phyloP scores from a whole-genome alignment of 2,329 filamentous ascomycete species.

The Nemania abortiva region DNA sequence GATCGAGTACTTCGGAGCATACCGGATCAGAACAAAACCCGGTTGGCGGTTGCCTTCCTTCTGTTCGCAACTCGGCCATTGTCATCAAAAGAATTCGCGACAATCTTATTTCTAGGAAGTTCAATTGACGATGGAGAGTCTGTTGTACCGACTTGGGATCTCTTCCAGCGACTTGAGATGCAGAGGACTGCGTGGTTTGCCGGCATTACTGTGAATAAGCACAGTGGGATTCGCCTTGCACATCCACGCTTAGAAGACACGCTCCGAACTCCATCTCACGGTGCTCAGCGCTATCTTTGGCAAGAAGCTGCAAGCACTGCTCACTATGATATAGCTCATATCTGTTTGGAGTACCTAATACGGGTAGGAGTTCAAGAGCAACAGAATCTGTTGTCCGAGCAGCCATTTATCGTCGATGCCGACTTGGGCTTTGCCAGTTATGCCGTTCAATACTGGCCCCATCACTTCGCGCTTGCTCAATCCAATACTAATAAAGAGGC shows the following conservation, averaged over 20 bases:
- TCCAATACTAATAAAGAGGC: background rate
- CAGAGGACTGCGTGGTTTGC: slow-evolving; percentile 19
- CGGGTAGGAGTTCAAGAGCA: slow-evolving; percentile 6
- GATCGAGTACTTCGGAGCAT: slow-evolving; percentile 20
- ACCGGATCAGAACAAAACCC: slow-evolving; percentile 17
- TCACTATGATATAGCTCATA: slow-evolving; percentile 19
- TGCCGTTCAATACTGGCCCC: slow-evolving; percentile 17
- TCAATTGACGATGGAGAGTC: background rate
- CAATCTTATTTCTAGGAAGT: slow-evolving; percentile 13
- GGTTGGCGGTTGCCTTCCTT: slow-evolving; percentile 6
- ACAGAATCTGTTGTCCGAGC: slow-evolving; percentile 9
- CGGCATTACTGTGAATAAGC: slow-evolving; percentile 17
- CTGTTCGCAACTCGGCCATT: slow-evolving; percentile 19
- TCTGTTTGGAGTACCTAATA: slow-evolving; percentile 9
- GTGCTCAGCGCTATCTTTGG: slow-evolving; percentile 14
- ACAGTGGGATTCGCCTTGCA: slow-evolving; percentile 17
- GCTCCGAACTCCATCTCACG: background rate
- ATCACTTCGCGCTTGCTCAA: slow-evolving; percentile 15
- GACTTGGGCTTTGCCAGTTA: slow-evolving; percentile 20
- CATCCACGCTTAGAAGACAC: slow-evolving; percentile 11
- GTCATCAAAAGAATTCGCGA: slow-evolving; percentile 17
- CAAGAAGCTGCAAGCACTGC: slow-evolving; percentile 16
- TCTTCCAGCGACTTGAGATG: slow-evolving; percentile 13
- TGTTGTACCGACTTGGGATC: background rate
- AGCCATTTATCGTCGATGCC: slow-evolving; percentile 8